Evolutionary conservation across 148 eudicot genomes (phyloP).

Genomic region (Cornus kousa): DNA sequence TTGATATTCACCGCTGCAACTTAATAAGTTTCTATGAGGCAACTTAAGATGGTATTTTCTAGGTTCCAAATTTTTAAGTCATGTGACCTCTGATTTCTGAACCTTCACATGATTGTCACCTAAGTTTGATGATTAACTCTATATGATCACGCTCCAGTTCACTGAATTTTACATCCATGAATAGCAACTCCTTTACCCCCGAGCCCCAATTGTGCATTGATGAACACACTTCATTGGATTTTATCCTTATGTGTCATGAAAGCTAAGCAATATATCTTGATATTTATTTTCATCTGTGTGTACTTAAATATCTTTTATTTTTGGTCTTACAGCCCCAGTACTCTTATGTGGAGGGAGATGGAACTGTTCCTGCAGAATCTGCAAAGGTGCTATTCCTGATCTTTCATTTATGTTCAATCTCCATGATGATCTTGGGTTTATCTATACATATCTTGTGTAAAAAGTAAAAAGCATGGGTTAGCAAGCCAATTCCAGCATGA

Average conservation of each 20-base stretch:
- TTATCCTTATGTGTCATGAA: background rate
- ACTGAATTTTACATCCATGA: background rate
- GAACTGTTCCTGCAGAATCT: slow-evolving; percentile 85
- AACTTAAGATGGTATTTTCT: background rate
- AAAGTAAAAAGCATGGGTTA: too few relatives aligned
- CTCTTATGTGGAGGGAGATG: slow-evolving; percentile 88
- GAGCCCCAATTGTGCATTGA: background rate
- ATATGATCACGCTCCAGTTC: background rate
- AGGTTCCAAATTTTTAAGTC: background rate
- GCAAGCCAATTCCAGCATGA: background rate
- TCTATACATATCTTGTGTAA: background rate
- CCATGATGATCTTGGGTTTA: background rate
- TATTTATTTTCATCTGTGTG: background rate
- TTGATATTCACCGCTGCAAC: background rate
- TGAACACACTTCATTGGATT: background rate
- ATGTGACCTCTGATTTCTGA: background rate
- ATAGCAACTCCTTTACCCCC: background rate
- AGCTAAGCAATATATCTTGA: background rate
- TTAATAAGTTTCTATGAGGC: background rate
- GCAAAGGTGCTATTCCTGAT: slow-evolving; percentile 49
- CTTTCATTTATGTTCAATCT: background rate
- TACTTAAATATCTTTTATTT: background rate
- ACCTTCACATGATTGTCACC: background rate
- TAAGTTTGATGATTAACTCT: background rate
- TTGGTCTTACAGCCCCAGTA: slow-evolving; percentile 60